Evolutionary conservation across 2,329 filamentous ascomycete species (phyloP), one percentile per base, ranked within the genome.

Genomic region (Zarea fungicola): DNA sequence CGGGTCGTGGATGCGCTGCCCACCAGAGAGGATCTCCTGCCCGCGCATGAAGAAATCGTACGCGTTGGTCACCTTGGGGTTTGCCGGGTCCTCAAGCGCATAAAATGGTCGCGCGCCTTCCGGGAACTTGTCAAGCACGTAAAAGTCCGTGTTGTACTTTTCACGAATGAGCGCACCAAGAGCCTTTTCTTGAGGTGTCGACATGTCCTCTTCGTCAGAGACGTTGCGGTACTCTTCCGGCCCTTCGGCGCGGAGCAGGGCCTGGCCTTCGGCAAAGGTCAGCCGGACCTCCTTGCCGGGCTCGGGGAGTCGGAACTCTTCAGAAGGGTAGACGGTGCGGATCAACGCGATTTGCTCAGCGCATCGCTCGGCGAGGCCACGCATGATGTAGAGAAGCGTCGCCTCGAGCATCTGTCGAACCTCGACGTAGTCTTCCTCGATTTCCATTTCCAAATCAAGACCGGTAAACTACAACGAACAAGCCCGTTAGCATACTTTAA

Each of bases 81-180:
- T 80, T 36, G 78, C 72, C 3, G 81, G 80, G 62, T 87, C 87
- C 47, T 87, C 83, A 73, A 92, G 89, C 53, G 92, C 90, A 70
- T 96, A 97, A 70, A 96, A 96, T 5, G 92, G 92, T 25, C 93
- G 82, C 18, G 93, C 88, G 31, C 77, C 75, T 67, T 93, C 83
- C 37, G 93, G 93, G 77, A 96, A 99, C 71, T 97, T 93, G 75
- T 97, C 92, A 54, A 99, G 80, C 19, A 95, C 85, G 73, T 96
- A 97, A 73, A 97, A 97, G 72, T 99, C 93, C 52, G 90, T 93
- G 64, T 86, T 81, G 77, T 86, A 96, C 72, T 96, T 96, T 60
- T 88, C 78, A 50, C 88, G 85, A 56, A 97, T 82, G 41, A 97
- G 77, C 22, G 83, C 84, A 50, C 93, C 93, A 8, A 97, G 83